Evolutionary conservation across 768 basidiomycete genomes (phyloP).

Genomic region (Rubroboletus pulcherrimus): DNA sequence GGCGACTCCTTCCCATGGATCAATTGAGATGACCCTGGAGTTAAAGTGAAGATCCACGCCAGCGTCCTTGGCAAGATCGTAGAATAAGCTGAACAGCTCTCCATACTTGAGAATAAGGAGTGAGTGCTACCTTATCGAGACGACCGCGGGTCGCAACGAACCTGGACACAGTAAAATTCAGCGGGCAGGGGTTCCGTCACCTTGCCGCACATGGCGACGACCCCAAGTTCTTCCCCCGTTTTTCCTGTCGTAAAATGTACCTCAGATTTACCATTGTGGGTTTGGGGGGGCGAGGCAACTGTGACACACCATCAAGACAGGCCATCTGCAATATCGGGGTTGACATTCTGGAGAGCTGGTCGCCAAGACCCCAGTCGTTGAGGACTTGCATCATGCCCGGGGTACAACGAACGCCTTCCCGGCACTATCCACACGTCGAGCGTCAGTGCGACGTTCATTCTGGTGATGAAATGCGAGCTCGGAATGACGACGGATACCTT

Average conservation of each 20-base stretch:
- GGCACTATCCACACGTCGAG: constrained; percentile 19
- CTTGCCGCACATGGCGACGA: constrained; percentile 42
- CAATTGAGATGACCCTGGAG: constrained; percentile 32
- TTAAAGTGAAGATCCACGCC: constrained; percentile 48
- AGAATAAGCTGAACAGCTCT: constrained; percentile 46
- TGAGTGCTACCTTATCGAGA: not conserved
- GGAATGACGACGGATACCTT: constrained; percentile 23
- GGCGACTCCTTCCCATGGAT: constrained; percentile 28
- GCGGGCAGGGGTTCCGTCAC: constrained; percentile 43
- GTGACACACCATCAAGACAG: constrained; percentile 16
- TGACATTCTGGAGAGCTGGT: constrained; percentile 35
- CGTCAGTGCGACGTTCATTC: not conserved
- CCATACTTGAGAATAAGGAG: constrained; percentile 38
- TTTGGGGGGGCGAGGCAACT: too few species aligned
- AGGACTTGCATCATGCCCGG: constrained; percentile 57
- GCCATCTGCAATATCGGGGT: constrained; percentile 14
- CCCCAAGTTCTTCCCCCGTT: constrained; percentile 41
- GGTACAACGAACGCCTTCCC: constrained; percentile 42
- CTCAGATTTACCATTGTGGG: too few species aligned
- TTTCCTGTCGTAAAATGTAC: constrained; percentile 29
- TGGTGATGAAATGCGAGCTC: not conserved
- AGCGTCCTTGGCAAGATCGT: constrained; percentile 41
- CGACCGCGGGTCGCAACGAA: constrained; percentile 20
- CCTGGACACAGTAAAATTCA: constrained; percentile 45
- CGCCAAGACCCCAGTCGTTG: constrained; percentile 49